phyloP scores from a whole-genome alignment of 345 rosid genomes.

The Pugionium cornutum region DNA sequence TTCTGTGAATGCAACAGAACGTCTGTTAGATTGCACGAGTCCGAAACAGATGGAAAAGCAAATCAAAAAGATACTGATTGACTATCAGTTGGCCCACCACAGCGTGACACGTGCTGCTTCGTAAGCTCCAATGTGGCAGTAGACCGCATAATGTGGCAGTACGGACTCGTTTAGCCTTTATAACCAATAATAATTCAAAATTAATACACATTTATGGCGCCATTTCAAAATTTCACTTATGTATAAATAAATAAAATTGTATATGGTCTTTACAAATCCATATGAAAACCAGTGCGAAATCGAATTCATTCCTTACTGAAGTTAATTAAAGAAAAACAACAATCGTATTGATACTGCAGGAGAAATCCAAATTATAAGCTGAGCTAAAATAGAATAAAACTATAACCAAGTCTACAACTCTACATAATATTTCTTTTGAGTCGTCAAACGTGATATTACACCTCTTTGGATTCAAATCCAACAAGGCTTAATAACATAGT shows the following conservation, averaged over 20 bases:
- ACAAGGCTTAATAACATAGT: not conserved
- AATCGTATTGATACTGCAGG: too few species aligned
- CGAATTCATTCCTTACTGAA: too few species aligned
- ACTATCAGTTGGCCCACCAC: conserved; percentile 10
- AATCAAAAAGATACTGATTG: conserved; percentile 29
- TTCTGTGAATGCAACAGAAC: conserved; percentile 9
- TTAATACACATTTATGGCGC: not conserved
- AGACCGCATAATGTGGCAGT: conserved; percentile 27
- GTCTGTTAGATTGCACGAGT: conserved; percentile 14
- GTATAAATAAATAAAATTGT: too few species aligned
- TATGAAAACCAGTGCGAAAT: too few species aligned
- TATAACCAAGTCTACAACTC: not conserved
- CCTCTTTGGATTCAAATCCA: not conserved
- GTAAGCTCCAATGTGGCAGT: conserved; percentile 22
- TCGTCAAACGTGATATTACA: not conserved
- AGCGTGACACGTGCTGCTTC: conserved; percentile 35
- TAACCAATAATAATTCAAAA: conserved; percentile 8
- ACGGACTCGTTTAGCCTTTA: not conserved
- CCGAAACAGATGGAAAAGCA: conserved; percentile 19
- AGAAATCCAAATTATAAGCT: not conserved
- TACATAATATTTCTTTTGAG: not conserved
- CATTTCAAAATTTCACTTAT: not conserved
- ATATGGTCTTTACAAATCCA: too few species aligned
- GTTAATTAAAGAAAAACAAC: too few species aligned
- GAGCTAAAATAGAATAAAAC: not conserved